These are phyloP conservation scores for Leonotis leonurus DNA, from an alignment of 257 asterid genomes.

Conservation along the genomic window DNA sequence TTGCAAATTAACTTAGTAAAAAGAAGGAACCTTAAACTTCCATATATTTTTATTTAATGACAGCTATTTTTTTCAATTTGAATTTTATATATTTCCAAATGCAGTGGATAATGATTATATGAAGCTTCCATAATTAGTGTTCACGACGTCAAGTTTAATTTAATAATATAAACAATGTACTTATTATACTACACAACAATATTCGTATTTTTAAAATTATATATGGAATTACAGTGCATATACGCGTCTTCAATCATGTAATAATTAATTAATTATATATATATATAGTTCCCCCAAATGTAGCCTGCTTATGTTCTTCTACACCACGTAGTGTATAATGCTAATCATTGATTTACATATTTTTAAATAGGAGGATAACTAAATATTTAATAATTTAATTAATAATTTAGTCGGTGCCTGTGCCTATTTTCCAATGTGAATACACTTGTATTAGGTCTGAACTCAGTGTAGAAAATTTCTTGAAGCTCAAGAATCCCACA, in stretches of 20 bases:
- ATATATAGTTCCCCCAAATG: neutral
- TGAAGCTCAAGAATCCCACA: neutral
- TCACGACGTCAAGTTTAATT: neutral
- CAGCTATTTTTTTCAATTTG: neutral
- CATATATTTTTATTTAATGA: too few relatives aligned
- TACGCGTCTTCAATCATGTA: conserved; percentile 2
- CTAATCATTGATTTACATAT: conserved; percentile 19
- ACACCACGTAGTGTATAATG: conserved; percentile 2
- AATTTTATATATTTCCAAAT: neutral
- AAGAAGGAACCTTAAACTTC: too few relatives aligned
- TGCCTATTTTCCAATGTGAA: conserved; percentile 16
- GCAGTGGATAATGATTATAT: neutral
- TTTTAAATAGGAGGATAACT: neutral
- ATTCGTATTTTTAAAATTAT: too few relatives aligned
- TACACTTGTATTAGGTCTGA: conserved; percentile 11
- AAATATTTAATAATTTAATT: neutral
- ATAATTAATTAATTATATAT: neutral
- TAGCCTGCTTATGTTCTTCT: neutral
- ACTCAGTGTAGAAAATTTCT: neutral
- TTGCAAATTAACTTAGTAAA: too few relatives aligned
- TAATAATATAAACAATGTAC: neutral
- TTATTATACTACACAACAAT: too few relatives aligned
- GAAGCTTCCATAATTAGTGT: neutral
- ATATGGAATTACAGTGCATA: neutral
- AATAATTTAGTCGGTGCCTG: conserved; percentile 19